Evolutionary conservation across 2,329 filamentous ascomycete species (phyloP), one percentile per base, ranked within the genome.

Genomic region (Ramularia endophylla): DNA sequence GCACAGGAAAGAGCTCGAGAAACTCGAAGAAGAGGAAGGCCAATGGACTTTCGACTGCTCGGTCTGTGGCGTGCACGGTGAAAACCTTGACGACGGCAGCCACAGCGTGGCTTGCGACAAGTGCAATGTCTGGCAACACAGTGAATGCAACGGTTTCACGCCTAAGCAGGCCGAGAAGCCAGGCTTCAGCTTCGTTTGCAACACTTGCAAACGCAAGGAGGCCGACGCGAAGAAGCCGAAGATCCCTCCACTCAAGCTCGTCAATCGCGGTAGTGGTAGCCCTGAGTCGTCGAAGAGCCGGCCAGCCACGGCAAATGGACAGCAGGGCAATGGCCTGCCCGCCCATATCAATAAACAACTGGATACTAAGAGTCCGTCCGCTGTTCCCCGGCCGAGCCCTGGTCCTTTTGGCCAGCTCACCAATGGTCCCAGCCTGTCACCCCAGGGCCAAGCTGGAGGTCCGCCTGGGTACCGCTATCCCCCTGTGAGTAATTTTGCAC

Each of bases 121-220:
- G 52, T 98, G 92, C 70, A 94, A 83, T 59, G 83, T 94, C 35
- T 98, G 92, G 92, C 90, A 97, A 62, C 92, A 98, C 60, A 94
- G 88, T 71, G 87, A 85, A 56, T 98, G 92, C 59, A 77, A 95
- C 45, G 83, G 82, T 29, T 85, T 97, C 49, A 76, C 77, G 33
- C 78, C 94, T 55, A 69, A 75, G 45, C 84, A 89, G 48, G 89
- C 88, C 1, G 90, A 95, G 50, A 74, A 81, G 34, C 80, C 87
- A 1, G 85, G 94, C 51, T 97, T 97, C 57, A 81, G 86, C 47
- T 95, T 95, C 58, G 65, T 95, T 50, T 97, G 90, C 67, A 70
- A 70, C 25, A 80, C 83, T 35, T 98, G 92, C 68, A 80, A 78
- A 53, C 79, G 75, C 12, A 81, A 79, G 44, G 77, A 80, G 48